Percentiles rank a stretch among this genome's conserved stretches.
These are phyloP conservation scores for Dicorynia guianensis DNA, from an alignment of 306 rosid genomes.

Conservation along the genomic window DNA sequence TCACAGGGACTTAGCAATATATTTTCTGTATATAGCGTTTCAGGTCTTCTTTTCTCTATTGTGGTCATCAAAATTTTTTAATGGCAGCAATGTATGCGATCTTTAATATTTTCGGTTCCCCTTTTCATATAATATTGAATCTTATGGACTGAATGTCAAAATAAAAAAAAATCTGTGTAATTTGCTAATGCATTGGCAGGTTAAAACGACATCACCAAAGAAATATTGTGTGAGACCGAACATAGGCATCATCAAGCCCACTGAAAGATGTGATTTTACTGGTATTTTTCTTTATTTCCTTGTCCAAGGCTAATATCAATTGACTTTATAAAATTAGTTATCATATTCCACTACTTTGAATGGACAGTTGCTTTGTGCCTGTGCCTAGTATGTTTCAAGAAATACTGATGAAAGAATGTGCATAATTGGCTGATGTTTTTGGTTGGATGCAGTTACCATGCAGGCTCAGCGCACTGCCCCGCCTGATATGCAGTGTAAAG, in stretches of 20 bases:
- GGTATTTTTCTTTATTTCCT: conserved; percentile 54
- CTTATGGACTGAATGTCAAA: neutral
- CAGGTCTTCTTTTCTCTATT: neutral
- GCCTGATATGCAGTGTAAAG: conserved; percentile 82
- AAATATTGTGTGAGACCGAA: conserved; percentile 94
- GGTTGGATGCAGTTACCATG: conserved; percentile 79
- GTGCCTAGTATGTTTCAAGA: neutral
- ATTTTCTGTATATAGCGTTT: neutral
- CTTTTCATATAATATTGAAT: neutral
- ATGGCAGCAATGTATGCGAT: neutral
- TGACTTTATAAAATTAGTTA: neutral
- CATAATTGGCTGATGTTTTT: conserved; percentile 16
- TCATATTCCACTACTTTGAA: neutral
- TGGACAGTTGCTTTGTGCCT: conserved; percentile 15
- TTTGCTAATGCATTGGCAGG: conserved; percentile 55
- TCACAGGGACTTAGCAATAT: neutral
- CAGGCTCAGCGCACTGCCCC: conserved; percentile 86
- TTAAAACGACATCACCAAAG: conserved; percentile 92
- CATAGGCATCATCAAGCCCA: conserved; percentile 79
- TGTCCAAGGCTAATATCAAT: conserved; percentile 2
- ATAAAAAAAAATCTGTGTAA: neutral
- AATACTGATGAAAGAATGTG: neutral
- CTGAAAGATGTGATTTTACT: conserved; percentile 70
- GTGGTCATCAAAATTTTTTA: neutral
- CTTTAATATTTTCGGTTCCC: neutral